Percentiles rank a stretch among this genome's conserved stretches.
phyloP scores from a whole-genome alignment of 495 filamentous ascomycete genomes.

The Letharia columbiana region DNA sequence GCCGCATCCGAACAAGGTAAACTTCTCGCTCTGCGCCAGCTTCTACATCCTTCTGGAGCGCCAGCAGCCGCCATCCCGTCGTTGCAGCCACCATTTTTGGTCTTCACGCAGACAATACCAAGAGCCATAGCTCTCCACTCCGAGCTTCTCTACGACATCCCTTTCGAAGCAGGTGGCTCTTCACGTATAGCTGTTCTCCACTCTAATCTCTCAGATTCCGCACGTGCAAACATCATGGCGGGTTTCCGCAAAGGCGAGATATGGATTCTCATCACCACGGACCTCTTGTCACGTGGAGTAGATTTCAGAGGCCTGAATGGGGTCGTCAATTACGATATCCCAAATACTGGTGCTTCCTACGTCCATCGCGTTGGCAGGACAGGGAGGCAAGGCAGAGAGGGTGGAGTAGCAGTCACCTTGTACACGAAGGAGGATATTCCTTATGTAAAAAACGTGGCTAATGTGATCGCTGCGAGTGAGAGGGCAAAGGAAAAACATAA shows the following conservation, averaged over 20 bases:
- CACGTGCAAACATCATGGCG: conserved; percentile 71
- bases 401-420: conserved; percentile 85
- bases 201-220: conserved; percentile 68
- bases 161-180: conserved; percentile 74
- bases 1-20: conserved; percentile 89
- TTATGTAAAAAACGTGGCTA: conserved; percentile 83
- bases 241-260: conserved; percentile 86
- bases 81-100: conserved; percentile 78
- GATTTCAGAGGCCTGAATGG: conserved; percentile 89
- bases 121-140: conserved; percentile 78
- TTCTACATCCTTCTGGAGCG: conserved; percentile 62
- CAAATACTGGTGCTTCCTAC: conserved; percentile 77
- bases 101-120: conserved; percentile 92
- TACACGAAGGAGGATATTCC: conserved; percentile 93
- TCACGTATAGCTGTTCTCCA: conserved; percentile 85
- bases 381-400: conserved; percentile 76
- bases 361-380: conserved; percentile 91
- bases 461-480: conserved; percentile 80
- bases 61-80: conserved; percentile 44
- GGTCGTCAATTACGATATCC: conserved; percentile 95
- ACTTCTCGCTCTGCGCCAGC: conserved; percentile 80
- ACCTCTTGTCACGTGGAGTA: conserved; percentile 80
- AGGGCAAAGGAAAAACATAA: conserved; percentile 40
- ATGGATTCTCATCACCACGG: conserved; percentile 93
- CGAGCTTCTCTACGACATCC: conserved; percentile 92